Conservation (phyloP, 441 rosid species). For the Euphorbia schlechtendalii region DNA sequence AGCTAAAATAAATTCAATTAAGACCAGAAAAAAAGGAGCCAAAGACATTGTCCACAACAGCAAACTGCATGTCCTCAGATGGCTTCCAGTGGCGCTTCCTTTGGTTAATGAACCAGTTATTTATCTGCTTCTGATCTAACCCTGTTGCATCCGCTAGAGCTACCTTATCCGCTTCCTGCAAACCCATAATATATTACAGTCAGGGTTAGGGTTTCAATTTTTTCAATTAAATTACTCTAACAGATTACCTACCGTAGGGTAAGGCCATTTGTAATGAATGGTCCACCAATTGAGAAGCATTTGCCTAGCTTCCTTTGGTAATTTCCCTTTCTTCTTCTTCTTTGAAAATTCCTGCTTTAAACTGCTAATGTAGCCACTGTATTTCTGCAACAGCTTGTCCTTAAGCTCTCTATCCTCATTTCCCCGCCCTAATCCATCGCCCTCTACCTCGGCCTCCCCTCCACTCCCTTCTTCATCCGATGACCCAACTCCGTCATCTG, state of each 20-base stretch:
- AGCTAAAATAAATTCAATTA: no score
- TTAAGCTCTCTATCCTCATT: slow-evolving; percentile 28
- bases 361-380: slow-evolving; percentile 46
- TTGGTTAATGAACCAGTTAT: no score
- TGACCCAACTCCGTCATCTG: slow-evolving; percentile 45
- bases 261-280: slow-evolving; percentile 53
- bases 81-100: no score
- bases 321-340: slow-evolving; percentile 55
- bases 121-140: no score
- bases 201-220: no score
- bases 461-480: slow-evolving; percentile 79
- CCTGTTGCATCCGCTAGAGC: no score
- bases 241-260: slow-evolving; percentile 56
- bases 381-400: slow-evolving; percentile 45
- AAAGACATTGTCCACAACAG: no score
- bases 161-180: no score
- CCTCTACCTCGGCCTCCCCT: slow-evolving; percentile 55
- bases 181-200: no score
- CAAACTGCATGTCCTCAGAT: no score
- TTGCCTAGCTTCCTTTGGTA: slow-evolving; percentile 52
- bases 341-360: slow-evolving; percentile 52
- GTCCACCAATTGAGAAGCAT: slow-evolving; percentile 63
- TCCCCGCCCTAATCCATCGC: slow-evolving; percentile 31
- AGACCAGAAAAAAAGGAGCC: no score
- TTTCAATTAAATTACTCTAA: no score